phyloP scores from a whole-genome alignment of 164 flowering plant species.

The Vitis cinerea region DNA sequence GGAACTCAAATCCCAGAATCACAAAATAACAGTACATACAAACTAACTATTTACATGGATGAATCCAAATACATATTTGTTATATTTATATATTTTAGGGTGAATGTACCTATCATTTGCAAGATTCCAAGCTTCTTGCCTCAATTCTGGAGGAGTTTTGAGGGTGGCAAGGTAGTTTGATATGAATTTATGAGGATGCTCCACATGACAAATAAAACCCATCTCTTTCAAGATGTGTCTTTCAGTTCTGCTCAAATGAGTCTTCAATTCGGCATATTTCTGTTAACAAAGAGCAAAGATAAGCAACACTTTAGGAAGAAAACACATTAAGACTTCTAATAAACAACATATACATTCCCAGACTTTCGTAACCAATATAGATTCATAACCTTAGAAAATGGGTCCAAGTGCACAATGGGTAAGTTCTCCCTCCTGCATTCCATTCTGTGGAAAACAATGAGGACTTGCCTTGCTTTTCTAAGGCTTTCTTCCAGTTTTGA shows the following conservation, averaged over 20 bases:
- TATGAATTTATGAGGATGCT: constrained; percentile 97
- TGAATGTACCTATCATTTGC: constrained; percentile 88
- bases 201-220: constrained; percentile 99
- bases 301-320: constrained; percentile 3
- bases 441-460: constrained; percentile 90
- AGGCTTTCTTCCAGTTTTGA: constrained; percentile 94
- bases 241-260: constrained; percentile 77
- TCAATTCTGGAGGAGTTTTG: constrained; percentile 66
- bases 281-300: constrained; percentile 19
- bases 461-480: constrained; percentile 79
- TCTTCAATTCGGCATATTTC: constrained; percentile 82
- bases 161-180: constrained; percentile 89
- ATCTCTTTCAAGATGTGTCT: constrained; percentile 90
- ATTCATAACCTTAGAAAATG: constrained; percentile 56
- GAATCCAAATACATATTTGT: too few species aligned
- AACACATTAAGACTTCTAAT: not conserved
- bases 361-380: not conserved
- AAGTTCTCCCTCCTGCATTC: constrained; percentile 91
- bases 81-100: too few species aligned
- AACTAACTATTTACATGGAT: too few species aligned
- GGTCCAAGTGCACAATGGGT: constrained; percentile 70
- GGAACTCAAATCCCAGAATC: too few species aligned
- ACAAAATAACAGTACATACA: too few species aligned
- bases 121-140: constrained; percentile 97
- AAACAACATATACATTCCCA: not conserved